Conservation (phyloP, 139 green algal species). For the Dunaliella sp. region DNA sequence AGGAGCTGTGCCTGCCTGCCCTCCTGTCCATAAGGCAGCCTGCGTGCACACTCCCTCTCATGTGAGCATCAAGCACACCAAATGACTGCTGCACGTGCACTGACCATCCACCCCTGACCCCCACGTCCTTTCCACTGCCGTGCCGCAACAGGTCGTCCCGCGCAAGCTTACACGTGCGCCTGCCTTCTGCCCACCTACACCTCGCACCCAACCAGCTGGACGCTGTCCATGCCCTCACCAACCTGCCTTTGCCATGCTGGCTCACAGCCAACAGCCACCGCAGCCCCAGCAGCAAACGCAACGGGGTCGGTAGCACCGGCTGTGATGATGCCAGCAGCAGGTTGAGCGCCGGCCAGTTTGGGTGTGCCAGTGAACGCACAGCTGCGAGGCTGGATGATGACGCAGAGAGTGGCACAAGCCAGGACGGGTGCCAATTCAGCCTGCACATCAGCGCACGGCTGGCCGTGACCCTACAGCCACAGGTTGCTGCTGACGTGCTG, state of each 20-base stretch:
- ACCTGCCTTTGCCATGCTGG: not conserved
- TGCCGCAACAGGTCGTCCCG: not conserved
- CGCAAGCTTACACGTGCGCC: not conserved
- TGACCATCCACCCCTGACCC: too few species aligned
- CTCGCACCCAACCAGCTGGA: not conserved
- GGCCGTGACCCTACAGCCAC: not conserved
- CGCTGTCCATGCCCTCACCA: not conserved
- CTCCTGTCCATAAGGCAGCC: too few species aligned
- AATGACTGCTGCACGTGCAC: too few species aligned
- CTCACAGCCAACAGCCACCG: slow-evolving; percentile 8
- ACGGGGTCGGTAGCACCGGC: slow-evolving; percentile 10
- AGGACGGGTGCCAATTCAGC: not conserved
- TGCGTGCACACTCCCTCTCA: too few species aligned
- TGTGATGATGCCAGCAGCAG: slow-evolving; percentile 12
- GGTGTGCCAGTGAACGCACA: not conserved
- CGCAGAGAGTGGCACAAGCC: too few species aligned
- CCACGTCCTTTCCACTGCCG: too few species aligned
- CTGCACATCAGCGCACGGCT: not conserved
- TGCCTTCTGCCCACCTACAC: not conserved
- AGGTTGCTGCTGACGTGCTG: not conserved
- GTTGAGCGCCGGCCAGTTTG: not conserved
- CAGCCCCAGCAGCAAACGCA: slow-evolving; percentile 16
- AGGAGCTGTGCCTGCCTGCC: too few species aligned
- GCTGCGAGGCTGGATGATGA: too few species aligned
- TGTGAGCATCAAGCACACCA: too few species aligned